phyloP scores from a whole-genome alignment of 345 rosid species.

The Tarenaya hassleriana region DNA sequence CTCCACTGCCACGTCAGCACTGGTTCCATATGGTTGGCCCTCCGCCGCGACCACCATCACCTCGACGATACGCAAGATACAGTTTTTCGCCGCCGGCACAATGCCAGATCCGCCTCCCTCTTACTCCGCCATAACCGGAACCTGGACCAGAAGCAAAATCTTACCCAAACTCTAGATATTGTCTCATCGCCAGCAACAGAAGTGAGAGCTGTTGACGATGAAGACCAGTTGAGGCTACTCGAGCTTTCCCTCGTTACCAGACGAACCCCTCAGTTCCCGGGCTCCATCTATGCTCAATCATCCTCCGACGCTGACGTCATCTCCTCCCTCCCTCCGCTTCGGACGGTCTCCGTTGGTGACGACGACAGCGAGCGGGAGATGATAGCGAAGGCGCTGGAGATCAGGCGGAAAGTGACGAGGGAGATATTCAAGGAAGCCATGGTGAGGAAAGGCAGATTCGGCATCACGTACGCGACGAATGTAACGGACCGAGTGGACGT shows the following conservation, averaged over 20 bases:
- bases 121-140: conserved; percentile 35
- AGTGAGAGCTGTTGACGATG: conserved; percentile 9
- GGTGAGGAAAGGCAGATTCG: conserved; percentile 74
- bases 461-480: conserved; percentile 74
- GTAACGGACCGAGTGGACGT: conserved; percentile 44
- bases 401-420: conserved; percentile 60
- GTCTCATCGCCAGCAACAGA: conserved; percentile 20
- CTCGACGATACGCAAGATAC: conserved; percentile 22
- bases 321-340: conserved; percentile 42
- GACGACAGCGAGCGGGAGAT: conserved; percentile 49
- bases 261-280: conserved; percentile 68
- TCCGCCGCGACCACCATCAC: conserved; percentile 17
- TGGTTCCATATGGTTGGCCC: conserved; percentile 20
- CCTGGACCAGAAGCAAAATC: conserved; percentile 15
- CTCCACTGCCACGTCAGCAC: conserved; percentile 23
- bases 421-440: conserved; percentile 64
- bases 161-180: conserved; percentile 13
- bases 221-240: conserved; percentile 44
- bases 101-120: conserved; percentile 41
- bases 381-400: conserved; percentile 64
- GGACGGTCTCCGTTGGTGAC: conserved; percentile 23
- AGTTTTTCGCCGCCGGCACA: conserved; percentile 46
- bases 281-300: conserved; percentile 40
- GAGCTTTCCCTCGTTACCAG: conserved; percentile 51
- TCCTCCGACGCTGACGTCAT: conserved; percentile 25